phyloP scores from a whole-genome alignment of 345 rosid genomes.

The Murraya paniculata region DNA sequence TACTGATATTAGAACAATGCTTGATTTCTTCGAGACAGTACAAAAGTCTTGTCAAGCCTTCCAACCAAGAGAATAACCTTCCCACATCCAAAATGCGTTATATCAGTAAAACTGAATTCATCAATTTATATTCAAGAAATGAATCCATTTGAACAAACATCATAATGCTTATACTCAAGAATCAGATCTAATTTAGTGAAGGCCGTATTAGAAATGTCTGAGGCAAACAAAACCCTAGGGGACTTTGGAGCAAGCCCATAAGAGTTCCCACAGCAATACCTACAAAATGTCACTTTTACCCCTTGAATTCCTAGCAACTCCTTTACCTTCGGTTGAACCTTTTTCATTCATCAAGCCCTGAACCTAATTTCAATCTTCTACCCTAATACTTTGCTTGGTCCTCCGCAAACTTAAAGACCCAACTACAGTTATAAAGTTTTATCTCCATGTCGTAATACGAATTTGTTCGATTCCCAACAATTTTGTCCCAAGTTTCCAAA shows the following conservation, averaged over 20 bases:
- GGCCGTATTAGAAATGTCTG: neutral
- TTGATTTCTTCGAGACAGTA: too few relatives aligned
- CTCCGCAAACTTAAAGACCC: neutral
- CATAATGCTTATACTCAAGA: too few relatives aligned
- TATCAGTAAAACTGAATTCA: too few relatives aligned
- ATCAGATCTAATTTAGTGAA: too few relatives aligned
- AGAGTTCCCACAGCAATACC: neutral
- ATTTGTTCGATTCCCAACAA: neutral
- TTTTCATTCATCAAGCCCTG: neutral
- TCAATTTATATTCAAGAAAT: too few relatives aligned
- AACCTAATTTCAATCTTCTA: neutral
- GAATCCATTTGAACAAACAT: too few relatives aligned
- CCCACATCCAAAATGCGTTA: too few relatives aligned
- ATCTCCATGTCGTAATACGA: neutral
- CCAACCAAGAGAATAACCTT: too few relatives aligned
- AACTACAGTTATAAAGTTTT: neutral
- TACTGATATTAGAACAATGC: too few relatives aligned
- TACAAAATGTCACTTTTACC: neutral
- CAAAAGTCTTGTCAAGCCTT: too few relatives aligned
- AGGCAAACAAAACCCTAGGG: neutral
- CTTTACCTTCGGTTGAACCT: neutral
- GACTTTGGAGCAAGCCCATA: neutral
- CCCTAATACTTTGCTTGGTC: neutral
- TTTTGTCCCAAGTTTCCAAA: neutral
- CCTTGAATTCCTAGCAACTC: neutral